Percentiles rank a stretch among this genome's conserved stretches.
Evolutionary conservation across 2,329 filamentous ascomycete genomes (phyloP).

Genomic region (Trichophyton verrucosum): DNA sequence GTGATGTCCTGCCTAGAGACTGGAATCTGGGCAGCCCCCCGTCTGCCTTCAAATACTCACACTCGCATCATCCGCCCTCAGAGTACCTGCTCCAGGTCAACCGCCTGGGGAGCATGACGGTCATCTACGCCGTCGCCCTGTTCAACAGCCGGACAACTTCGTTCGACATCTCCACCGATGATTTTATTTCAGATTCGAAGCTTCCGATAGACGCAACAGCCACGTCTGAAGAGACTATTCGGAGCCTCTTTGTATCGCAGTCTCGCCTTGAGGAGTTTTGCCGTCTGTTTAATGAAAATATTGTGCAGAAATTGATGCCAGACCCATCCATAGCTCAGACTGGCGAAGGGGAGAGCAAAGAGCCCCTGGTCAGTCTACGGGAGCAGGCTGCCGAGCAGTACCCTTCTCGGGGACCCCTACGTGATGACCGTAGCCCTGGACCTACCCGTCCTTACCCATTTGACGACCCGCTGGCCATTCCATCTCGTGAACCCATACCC

Average conservation of each 20-base stretch:
- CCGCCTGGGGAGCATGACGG: slow-evolving; percentile 69
- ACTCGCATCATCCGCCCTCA: slow-evolving; percentile 78
- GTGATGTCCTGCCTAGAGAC: slow-evolving; percentile 50
- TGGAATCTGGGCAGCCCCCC: slow-evolving; percentile 65
- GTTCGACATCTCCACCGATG: slow-evolving; percentile 60
- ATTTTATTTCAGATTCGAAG: slow-evolving; percentile 57
- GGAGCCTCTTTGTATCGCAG: slow-evolving; percentile 60
- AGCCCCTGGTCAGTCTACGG: background rate
- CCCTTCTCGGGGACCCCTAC: slow-evolving; percentile 37
- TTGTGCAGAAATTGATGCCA: slow-evolving; percentile 75
- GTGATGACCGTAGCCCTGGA: slow-evolving; percentile 42
- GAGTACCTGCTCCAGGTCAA: slow-evolving; percentile 71
- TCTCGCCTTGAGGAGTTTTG: slow-evolving; percentile 59
- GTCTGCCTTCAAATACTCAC: slow-evolving; percentile 75
- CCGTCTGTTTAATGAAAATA: slow-evolving; percentile 58
- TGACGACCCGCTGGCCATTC: slow-evolving; percentile 50
- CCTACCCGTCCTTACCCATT: slow-evolving; percentile 58
- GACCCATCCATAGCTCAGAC: slow-evolving; percentile 14
- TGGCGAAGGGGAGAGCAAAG: slow-evolving; percentile 7
- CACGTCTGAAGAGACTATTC: slow-evolving; percentile 24
- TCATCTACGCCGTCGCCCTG: slow-evolving; percentile 65
- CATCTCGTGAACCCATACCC: slow-evolving; percentile 52
- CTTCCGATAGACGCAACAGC: slow-evolving; percentile 39
- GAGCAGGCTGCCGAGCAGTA: slow-evolving; percentile 28
- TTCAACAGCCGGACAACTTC: slow-evolving; percentile 70